phyloP scores from a whole-genome alignment of 768 basidiomycete genomes.

The Holtermanniella nyarrowii region DNA sequence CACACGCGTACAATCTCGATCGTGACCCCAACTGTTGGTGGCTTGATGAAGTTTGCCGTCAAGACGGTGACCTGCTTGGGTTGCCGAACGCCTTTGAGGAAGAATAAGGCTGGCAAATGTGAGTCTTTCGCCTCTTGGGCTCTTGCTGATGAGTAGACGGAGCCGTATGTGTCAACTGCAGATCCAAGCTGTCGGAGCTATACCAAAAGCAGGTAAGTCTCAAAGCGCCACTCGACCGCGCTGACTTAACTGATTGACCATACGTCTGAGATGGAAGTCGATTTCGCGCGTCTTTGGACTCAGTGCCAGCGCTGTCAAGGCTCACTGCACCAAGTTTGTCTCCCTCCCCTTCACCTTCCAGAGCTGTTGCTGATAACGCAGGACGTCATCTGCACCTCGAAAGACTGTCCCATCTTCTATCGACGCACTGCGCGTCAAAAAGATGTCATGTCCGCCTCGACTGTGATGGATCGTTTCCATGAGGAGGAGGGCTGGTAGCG shows the following conservation, averaged over 20 bases:
- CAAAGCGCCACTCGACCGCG: not conserved
- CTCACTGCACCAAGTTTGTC: slow-evolving; percentile 67
- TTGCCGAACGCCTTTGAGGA: slow-evolving; percentile 77
- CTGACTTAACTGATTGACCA: slow-evolving; percentile 40
- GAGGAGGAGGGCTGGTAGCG: slow-evolving; percentile 38
- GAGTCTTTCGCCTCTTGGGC: not conserved
- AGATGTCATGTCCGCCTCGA: slow-evolving; percentile 78
- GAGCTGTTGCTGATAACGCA: slow-evolving; percentile 32
- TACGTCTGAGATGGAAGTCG: slow-evolving; percentile 72
- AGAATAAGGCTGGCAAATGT: slow-evolving; percentile 60
- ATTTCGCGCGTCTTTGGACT: slow-evolving; percentile 92
- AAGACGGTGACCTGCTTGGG: slow-evolving; percentile 91
- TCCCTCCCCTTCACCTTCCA: not conserved
- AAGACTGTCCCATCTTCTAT: slow-evolving; percentile 98
- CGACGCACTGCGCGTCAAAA: slow-evolving; percentile 98
- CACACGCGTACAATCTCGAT: slow-evolving; percentile 94
- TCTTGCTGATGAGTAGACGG: slow-evolving; percentile 51
- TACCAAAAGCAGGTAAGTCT: slow-evolving; percentile 74
- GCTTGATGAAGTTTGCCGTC: slow-evolving; percentile 97
- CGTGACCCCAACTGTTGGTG: slow-evolving; percentile 90
- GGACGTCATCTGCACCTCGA: slow-evolving; percentile 94
- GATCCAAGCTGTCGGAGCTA: slow-evolving; percentile 70
- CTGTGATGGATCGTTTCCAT: slow-evolving; percentile 75
- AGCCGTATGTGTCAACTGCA: slow-evolving; percentile 90
- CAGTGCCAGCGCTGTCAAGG: slow-evolving; percentile 99